Base-by-base conservation (phyloP, 2,329 filamentous ascomycete genomes). In the Eurotiales sp. region DNA sequence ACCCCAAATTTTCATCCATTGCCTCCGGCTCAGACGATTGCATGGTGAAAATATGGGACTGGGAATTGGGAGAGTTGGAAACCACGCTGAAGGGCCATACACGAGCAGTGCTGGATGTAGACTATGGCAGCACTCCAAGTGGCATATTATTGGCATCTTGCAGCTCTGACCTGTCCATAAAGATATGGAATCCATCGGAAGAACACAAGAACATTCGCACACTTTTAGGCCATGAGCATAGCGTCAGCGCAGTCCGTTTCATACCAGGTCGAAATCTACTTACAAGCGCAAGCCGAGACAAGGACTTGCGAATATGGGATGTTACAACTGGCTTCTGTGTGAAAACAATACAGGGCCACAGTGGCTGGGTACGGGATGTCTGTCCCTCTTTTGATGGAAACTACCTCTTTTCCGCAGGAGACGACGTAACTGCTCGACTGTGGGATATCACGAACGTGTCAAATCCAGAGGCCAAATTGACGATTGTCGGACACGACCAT, bases 41-140 rank as follows among this genome's bases (percentile, higher is more conserved):
- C 50, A 95, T 88, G 7, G 95, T 97, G 68, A 96, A 96, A 64
- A 91, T 96, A 50, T 96, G 91, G 91, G 91, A 96, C 64, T 96
- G 90, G 87, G 91, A 96, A 64, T 73, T 95, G 21, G 92, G 92
- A 43, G 91, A 96, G 70, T 77, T 95, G 3, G 91, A 96, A 68
- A 78, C 86, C 56, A 96, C 91, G 0, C 81, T 96, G 52, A 96
- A 96, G 66, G 90, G 90, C 1, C 92, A 96, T 64, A 96, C 90
- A 4, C 90, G 88, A 64, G 83, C 89, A 3, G 90, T 96, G 1
- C 73, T 93, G 23, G 90, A 95, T 65, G 83, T 96, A 30, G 91
- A 96, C 64, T 96, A 88, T 71, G 91, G 92, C 32, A 91, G 91
- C 0, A 90, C 90, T 1, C 79, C 87, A 63, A 87, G 88, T 37